Evolutionary conservation across 331 rosid genomes (phyloP).

Genomic region (Pyrus hybrid): DNA sequence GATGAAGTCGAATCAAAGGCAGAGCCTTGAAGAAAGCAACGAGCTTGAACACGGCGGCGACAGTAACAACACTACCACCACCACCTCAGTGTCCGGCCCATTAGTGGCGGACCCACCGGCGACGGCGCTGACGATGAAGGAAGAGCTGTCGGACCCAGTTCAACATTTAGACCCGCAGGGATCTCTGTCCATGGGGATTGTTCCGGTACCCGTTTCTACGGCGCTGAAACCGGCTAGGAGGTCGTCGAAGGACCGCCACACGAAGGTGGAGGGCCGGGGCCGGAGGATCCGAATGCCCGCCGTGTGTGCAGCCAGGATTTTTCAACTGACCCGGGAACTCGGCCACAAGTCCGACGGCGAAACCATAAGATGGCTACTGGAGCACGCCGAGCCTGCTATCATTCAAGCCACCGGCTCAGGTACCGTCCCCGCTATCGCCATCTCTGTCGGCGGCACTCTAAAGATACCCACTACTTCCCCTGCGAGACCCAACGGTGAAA

Average conservation of each 20-base stretch:
- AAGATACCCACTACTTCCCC: slow-evolving; percentile 71
- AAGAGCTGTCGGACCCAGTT: slow-evolving; percentile 37
- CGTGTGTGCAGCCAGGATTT: slow-evolving; percentile 72
- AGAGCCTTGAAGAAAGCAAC: slow-evolving; percentile 13
- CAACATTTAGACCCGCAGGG: slow-evolving; percentile 21
- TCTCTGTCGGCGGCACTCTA: slow-evolving; percentile 63
- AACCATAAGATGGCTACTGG: slow-evolving; percentile 76
- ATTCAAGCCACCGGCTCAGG: slow-evolving; percentile 85
- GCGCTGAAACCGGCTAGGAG: slow-evolving; percentile 16
- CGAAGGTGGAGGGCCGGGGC: slow-evolving; percentile 88
- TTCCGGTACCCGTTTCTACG: slow-evolving; percentile 21
- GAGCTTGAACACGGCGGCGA: slow-evolving; percentile 13
- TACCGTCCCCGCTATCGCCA: slow-evolving; percentile 81
- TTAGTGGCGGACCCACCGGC: slow-evolving; percentile 15
- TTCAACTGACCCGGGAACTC: slow-evolving; percentile 70
- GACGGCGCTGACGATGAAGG: slow-evolving; percentile 31
- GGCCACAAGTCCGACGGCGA: slow-evolving; percentile 88
- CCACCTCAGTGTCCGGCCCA: slow-evolving; percentile 16
- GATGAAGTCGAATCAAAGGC: slow-evolving; percentile 25
- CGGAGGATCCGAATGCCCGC: slow-evolving; percentile 89
- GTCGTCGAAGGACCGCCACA: slow-evolving; percentile 74
- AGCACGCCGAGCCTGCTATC: slow-evolving; percentile 68
- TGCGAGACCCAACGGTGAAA: slow-evolving; percentile 48
- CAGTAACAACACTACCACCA: neutral
- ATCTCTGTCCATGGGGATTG: slow-evolving; percentile 23